A percentile compares a stretch with the other conserved stretches of the same genome.
These are phyloP conservation scores for Sporothrix curviconia DNA, from an alignment of 2,329 filamentous ascomycete species.

Conservation along the genomic window DNA sequence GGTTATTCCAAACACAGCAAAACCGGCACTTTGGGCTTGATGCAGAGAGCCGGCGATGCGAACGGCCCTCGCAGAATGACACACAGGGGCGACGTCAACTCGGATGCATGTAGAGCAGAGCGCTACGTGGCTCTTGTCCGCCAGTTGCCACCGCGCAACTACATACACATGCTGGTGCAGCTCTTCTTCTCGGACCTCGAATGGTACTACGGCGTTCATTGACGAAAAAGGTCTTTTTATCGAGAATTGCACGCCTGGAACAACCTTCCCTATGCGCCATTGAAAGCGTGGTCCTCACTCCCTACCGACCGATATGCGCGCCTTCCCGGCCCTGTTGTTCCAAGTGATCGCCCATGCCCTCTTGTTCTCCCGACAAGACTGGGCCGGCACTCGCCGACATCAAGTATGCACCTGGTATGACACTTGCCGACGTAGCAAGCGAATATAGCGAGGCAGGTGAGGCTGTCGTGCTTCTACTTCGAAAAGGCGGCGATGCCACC, in stretches of 20 bases:
- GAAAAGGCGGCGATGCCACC: neutral
- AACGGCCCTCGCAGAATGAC: neutral
- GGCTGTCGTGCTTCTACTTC: neutral
- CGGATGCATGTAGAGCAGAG: too few relatives aligned
- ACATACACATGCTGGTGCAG: neutral
- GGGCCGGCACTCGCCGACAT: neutral
- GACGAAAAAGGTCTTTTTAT: neutral
- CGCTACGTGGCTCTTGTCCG: neutral
- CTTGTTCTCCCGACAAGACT: neutral
- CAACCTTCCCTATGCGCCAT: neutral
- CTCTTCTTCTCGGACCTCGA: neutral
- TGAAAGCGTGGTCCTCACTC: neutral
- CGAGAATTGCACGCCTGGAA: neutral
- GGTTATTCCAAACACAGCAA: neutral
- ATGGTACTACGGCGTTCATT: slow-evolving; percentile 4
- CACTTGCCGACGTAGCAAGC: neutral
- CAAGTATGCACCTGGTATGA: neutral
- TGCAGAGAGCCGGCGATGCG: neutral
- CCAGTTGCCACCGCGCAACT: neutral
- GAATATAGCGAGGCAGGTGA: slow-evolving; percentile 3
- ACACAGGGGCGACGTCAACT: neutral
- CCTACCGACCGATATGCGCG: neutral
- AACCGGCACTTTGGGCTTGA: neutral
- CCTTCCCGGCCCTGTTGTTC: neutral
- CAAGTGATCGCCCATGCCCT: neutral